phyloP scores from a whole-genome alignment of 2,329 filamentous ascomycete species.

The Neoarthrinium moseri region DNA sequence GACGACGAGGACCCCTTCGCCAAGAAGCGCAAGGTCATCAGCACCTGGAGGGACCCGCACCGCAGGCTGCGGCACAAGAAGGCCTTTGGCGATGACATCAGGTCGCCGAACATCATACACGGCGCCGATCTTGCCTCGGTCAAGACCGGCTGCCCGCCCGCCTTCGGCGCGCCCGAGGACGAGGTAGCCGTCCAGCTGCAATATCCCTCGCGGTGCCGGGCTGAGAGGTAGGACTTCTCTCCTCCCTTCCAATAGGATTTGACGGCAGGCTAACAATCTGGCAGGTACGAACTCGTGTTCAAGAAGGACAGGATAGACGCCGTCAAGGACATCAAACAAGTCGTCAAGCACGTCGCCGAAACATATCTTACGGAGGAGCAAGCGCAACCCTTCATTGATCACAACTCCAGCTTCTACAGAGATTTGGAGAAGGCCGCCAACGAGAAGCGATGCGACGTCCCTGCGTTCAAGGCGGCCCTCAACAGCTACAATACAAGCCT shows the following conservation, averaged over 20 bases:
- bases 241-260: background rate
- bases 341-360: constrained; percentile 67
- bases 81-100: constrained; percentile 42
- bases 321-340: constrained; percentile 68
- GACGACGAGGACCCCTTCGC: constrained; percentile 52
- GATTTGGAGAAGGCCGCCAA: constrained; percentile 73
- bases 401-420: constrained; percentile 71
- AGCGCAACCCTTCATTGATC: constrained; percentile 66
- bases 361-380: constrained; percentile 76
- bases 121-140: constrained; percentile 56
- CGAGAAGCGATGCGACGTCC: constrained; percentile 60
- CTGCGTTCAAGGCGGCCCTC: constrained; percentile 72
- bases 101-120: constrained; percentile 52
- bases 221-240: constrained; percentile 57
- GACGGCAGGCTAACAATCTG: constrained; percentile 10
- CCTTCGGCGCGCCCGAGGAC: constrained; percentile 47
- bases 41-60: constrained; percentile 44
- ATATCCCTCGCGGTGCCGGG: constrained; percentile 74
- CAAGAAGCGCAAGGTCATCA: constrained; percentile 44
- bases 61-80: constrained; percentile 44
- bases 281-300: constrained; percentile 70
- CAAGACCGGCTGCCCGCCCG: constrained; percentile 48
- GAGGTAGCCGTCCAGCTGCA: constrained; percentile 68
- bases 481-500: constrained; percentile 76
- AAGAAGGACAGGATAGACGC: constrained; percentile 79